These are phyloP conservation scores for Rhododendron kiyosumense DNA, from an alignment of 148 eudicot species.

Conservation along the genomic window DNA sequence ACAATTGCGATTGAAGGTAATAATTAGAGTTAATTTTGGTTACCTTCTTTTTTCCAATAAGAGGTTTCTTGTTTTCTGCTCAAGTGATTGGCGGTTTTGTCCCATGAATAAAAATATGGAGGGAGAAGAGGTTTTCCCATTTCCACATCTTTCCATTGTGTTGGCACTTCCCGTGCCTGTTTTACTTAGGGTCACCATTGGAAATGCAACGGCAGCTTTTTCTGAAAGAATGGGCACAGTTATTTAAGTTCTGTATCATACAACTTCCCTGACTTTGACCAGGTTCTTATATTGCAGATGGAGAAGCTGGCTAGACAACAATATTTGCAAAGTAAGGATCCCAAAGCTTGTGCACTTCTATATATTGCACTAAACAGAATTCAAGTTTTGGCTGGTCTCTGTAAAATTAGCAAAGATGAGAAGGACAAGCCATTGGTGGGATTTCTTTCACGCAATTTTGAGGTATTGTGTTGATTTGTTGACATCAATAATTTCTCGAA, in stretches of 20 bases:
- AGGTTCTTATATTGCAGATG: slow-evolving; percentile 57
- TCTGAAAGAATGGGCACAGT: neutral
- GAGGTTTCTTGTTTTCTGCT: neutral
- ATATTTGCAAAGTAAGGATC: slow-evolving; percentile 82
- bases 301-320: slow-evolving; percentile 91
- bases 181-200: neutral
- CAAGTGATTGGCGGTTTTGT: neutral
- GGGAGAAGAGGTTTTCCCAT: neutral
- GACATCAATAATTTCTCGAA: neutral
- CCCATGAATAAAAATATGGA: neutral
- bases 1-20: slow-evolving; percentile 81
- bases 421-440: slow-evolving; percentile 92
- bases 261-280: slow-evolving; percentile 13
- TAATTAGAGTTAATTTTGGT: neutral
- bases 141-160: neutral
- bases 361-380: slow-evolving; percentile 86
- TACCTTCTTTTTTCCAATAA: neutral
- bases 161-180: neutral
- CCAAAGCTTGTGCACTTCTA: slow-evolving; percentile 86
- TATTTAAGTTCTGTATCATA: neutral
- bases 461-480: slow-evolving; percentile 40
- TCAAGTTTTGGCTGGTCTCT: slow-evolving; percentile 94
- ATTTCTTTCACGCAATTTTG: slow-evolving; percentile 86
- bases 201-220: neutral
- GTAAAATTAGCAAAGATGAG: slow-evolving; percentile 91